These are phyloP conservation scores for Fusarium newnesense DNA, from an alignment of 2,329 filamentous ascomycete species.

Conservation along the genomic window DNA sequence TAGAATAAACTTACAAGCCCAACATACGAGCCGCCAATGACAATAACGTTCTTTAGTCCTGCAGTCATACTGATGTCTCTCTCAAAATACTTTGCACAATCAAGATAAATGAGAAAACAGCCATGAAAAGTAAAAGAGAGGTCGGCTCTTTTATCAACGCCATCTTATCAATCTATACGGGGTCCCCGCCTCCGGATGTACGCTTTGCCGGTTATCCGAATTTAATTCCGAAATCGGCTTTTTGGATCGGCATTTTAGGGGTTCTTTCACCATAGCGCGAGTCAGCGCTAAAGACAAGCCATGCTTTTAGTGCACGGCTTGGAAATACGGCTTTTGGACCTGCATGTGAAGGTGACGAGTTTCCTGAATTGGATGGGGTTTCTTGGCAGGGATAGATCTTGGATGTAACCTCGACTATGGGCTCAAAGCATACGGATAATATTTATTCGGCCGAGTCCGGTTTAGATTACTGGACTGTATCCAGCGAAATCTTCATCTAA, in stretches of 20 bases:
- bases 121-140: background rate
- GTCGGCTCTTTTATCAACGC: background rate
- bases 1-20: slow-evolving; percentile 29
- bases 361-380: fast-evolving
- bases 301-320: background rate
- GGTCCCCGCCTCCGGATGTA: slow-evolving; percentile 9
- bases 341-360: background rate
- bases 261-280: background rate
- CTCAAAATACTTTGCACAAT: fast-evolving
- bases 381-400: background rate
- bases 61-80: slow-evolving; percentile 24
- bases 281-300: background rate
- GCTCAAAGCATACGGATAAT: background rate
- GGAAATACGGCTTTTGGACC: background rate
- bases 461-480: no score
- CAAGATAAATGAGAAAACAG: background rate
- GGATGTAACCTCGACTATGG: background rate
- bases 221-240: slow-evolving; percentile 19
- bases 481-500: background rate
- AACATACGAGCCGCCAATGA: slow-evolving; percentile 44
- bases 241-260: slow-evolving; percentile 4
- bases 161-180: slow-evolving; percentile 31
- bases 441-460: background rate
- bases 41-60: slow-evolving; percentile 40
- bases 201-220: slow-evolving; percentile 27